Percentiles rank a stretch among this genome's conserved stretches.
These are phyloP conservation scores for Mycena floridula DNA, from an alignment of 768 basidiomycete genomes.

Conservation along the genomic window DNA sequence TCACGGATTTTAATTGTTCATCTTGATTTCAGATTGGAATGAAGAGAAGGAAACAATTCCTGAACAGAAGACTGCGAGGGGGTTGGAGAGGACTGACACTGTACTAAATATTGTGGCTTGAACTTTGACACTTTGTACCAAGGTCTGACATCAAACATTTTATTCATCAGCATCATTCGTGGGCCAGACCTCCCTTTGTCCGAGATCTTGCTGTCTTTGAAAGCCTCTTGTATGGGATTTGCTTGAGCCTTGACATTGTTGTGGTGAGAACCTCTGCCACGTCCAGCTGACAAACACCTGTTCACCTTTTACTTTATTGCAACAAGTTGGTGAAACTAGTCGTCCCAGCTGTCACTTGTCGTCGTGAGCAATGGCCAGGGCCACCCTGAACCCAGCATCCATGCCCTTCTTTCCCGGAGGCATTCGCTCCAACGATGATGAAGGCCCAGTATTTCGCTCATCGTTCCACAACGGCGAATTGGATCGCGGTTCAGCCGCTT, in stretches of 20 bases:
- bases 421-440: slow-evolving; percentile 52
- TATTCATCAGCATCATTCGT: too few relatives aligned
- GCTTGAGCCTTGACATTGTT: not conserved
- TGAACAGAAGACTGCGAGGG: too few relatives aligned
- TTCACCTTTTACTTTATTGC: too few relatives aligned
- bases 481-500: slow-evolving; percentile 47
- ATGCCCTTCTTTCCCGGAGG: slow-evolving; percentile 81
- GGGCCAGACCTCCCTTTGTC: too few relatives aligned
- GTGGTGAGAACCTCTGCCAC: not conserved
- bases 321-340: too few relatives aligned
- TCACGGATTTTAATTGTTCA: not conserved
- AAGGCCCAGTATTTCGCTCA: slow-evolving; percentile 39
- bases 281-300: too few relatives aligned
- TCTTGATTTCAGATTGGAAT: not conserved
- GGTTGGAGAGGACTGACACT: too few relatives aligned
- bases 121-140: too few relatives aligned
- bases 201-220: not conserved
- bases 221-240: not conserved
- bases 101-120: too few relatives aligned
- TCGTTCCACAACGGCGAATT: slow-evolving; percentile 29
- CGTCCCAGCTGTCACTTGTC: slow-evolving; percentile 25
- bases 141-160: too few relatives aligned
- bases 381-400: slow-evolving; percentile 74
- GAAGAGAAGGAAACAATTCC: not conserved
- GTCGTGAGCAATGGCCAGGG: slow-evolving; percentile 71